A percentile compares a stretch with the other conserved stretches of the same genome.
Conservation (phyloP, 2,329 filamentous ascomycete genomes). For the Dothidotthia symphoricarpi region DNA sequence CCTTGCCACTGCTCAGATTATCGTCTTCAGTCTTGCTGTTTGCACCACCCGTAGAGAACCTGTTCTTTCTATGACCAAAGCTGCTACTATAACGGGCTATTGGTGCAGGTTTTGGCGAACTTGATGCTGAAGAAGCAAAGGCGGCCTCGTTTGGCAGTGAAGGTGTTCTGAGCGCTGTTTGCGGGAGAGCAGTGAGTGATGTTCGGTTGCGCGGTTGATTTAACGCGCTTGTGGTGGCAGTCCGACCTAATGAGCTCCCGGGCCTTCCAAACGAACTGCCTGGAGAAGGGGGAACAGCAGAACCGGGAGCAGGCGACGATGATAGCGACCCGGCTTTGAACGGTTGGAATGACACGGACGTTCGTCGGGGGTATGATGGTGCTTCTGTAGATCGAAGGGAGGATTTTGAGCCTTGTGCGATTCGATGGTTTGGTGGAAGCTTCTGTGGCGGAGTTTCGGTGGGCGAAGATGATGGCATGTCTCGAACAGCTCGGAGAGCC, state of each 20-base stretch:
- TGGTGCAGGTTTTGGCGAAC: conserved; percentile 75
- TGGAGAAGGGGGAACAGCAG: conserved; percentile 55
- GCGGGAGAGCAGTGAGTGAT: conserved; percentile 72
- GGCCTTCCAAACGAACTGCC: conserved; percentile 48
- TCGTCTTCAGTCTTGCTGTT: conserved; percentile 69
- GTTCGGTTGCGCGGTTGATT: conserved; percentile 64
- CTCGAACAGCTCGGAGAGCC: conserved; percentile 69
- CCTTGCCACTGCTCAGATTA: conserved; percentile 75
- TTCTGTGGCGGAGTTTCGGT: conserved; percentile 53
- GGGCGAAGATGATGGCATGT: conserved; percentile 53
- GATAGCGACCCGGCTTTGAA: conserved; percentile 97
- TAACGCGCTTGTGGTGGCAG: conserved; percentile 24
- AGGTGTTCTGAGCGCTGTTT: conserved; percentile 67
- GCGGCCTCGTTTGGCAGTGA: conserved; percentile 62
- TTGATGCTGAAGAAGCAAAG: conserved; percentile 64
- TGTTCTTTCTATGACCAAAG: conserved; percentile 79
- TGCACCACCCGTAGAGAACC: conserved; percentile 70
- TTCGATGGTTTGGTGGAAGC: conserved; percentile 47
- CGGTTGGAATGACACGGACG: conserved; percentile 87
- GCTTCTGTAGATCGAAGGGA: conserved; percentile 53
- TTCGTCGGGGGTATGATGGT: conserved; percentile 60
- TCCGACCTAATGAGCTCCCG: conserved; percentile 23
- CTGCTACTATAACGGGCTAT: conserved; percentile 90
- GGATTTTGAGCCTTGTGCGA: conserved; percentile 50
- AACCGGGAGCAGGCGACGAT: conserved; percentile 68